Percentiles rank a stretch among this genome's conserved stretches.
phyloP scores from a whole-genome alignment of 805 yeast species.

The Yarrowia porcina region DNA sequence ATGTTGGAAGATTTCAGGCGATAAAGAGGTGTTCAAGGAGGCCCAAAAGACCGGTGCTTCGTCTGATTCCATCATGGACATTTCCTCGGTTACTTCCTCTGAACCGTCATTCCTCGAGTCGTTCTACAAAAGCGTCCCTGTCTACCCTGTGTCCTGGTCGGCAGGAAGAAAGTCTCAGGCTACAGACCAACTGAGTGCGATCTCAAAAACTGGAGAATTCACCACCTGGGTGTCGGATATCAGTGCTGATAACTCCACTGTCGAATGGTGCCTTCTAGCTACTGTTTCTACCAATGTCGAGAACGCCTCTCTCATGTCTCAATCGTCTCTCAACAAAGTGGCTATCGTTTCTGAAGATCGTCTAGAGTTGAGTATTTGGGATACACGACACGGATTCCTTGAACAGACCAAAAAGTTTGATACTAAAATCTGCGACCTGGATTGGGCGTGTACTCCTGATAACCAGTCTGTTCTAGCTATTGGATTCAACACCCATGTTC shows the following conservation, averaged over 20 bases:
- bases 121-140: not conserved
- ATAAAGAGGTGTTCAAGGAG: not conserved
- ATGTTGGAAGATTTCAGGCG: slow-evolving; percentile 1
- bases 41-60: not conserved
- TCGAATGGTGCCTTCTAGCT: slow-evolving; percentile 48
- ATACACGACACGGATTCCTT: slow-evolving; percentile 59
- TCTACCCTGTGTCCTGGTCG: slow-evolving; percentile 14
- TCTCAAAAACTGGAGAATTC: slow-evolving; percentile 52
- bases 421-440: slow-evolving; percentile 59
- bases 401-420: slow-evolving; percentile 52
- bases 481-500: slow-evolving; percentile 63
- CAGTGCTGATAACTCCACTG: slow-evolving; percentile 25
- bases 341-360: slow-evolving; percentile 65
- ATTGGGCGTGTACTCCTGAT: slow-evolving; percentile 74
- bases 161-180: not conserved
- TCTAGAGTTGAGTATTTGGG: slow-evolving; percentile 70
- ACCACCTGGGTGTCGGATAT: slow-evolving; percentile 47
- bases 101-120: not conserved
- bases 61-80: not conserved
- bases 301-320: slow-evolving; percentile 54
- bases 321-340: slow-evolving; percentile 67
- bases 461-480: slow-evolving; percentile 74
- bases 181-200: slow-evolving; percentile 46
- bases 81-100: not conserved
- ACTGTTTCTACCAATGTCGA: slow-evolving; percentile 46